These are phyloP conservation scores for Tympanopsis confertula DNA, from an alignment of 2,329 filamentous ascomycete genomes.

Conservation along the genomic window DNA sequence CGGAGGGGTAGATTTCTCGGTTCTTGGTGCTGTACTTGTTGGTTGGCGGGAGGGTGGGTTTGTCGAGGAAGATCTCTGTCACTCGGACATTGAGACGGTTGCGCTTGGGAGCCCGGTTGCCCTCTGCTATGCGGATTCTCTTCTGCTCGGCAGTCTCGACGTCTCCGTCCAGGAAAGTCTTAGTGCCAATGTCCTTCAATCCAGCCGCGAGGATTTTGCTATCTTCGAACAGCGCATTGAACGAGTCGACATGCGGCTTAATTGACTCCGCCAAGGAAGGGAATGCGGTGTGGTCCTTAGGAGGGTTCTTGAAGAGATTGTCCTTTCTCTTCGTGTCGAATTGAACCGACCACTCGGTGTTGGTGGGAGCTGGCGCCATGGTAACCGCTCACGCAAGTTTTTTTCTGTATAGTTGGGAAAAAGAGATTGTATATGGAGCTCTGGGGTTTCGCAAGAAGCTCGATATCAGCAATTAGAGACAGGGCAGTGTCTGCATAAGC, in stretches of 20 bases:
- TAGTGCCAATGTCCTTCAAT: slow-evolving; percentile 79
- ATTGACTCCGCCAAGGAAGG: slow-evolving; percentile 78
- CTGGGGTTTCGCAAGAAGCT: too few relatives aligned
- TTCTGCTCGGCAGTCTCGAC: slow-evolving; percentile 34
- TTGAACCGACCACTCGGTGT: slow-evolving; percentile 69
- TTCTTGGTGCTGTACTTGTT: slow-evolving; percentile 70
- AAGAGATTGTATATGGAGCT: too few relatives aligned
- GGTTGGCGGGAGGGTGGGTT: slow-evolving; percentile 63
- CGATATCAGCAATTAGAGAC: too few relatives aligned
- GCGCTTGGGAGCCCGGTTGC: slow-evolving; percentile 31
- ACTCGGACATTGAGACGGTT: slow-evolving; percentile 72
- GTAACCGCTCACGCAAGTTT: slow-evolving; percentile 6
- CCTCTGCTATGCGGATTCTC: neutral
- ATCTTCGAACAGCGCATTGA: slow-evolving; percentile 75
- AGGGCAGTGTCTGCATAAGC: too few relatives aligned
- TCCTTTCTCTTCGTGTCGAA: slow-evolving; percentile 81
- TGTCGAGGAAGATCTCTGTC: slow-evolving; percentile 72
- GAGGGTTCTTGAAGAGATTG: slow-evolving; percentile 78
- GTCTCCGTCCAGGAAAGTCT: slow-evolving; percentile 75
- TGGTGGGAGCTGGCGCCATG: slow-evolving; percentile 47
- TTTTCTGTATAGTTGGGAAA: too few relatives aligned
- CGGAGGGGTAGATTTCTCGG: slow-evolving; percentile 78
- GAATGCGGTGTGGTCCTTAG: slow-evolving; percentile 77
- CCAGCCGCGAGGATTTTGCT: slow-evolving; percentile 62
- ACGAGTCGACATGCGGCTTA: slow-evolving; percentile 85